Conservation (phyloP, 208 protist species). For the Trypanosoma congolense region DNA sequence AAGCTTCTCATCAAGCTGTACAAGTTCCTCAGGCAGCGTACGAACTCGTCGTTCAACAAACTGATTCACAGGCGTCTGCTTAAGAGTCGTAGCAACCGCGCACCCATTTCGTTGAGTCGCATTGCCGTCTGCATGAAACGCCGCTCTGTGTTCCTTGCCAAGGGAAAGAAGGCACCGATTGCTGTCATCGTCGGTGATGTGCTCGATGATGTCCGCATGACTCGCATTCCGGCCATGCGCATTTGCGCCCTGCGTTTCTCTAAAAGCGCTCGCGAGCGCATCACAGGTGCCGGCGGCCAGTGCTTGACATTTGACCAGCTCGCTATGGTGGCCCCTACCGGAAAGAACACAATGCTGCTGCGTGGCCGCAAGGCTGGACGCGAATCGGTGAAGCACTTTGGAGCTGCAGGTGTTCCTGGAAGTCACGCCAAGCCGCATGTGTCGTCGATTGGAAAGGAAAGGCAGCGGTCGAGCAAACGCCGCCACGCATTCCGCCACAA, state of each 20-base stretch:
- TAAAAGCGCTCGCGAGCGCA: constrained; percentile 96
- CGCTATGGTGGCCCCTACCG: constrained; percentile 94
- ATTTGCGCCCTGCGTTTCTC: constrained; percentile 99
- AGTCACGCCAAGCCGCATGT: constrained; percentile 88
- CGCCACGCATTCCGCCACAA: constrained; percentile 24
- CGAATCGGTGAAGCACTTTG: constrained; percentile 98
- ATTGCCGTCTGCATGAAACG: constrained; percentile 93
- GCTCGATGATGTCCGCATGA: constrained; percentile 98
- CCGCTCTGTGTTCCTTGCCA: constrained; percentile 74
- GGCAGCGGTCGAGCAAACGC: constrained; percentile 73
- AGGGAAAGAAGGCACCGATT: constrained; percentile 89
- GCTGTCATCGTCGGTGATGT: constrained; percentile 98
- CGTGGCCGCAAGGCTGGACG: constrained; percentile 93
- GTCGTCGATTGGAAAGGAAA: constrained; percentile 83
- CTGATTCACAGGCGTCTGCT: constrained; percentile 95
- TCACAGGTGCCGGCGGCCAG: constrained; percentile 97
- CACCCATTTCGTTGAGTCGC: constrained; percentile 94
- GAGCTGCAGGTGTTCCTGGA: constrained; percentile 94
- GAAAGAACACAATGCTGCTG: constrained; percentile 97
- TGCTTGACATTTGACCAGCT: constrained; percentile 99
- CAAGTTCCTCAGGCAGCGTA: constrained; percentile 98
- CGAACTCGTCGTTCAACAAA: constrained; percentile 98
- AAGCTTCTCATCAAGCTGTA: constrained; percentile 99
- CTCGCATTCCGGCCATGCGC: constrained; percentile 92
- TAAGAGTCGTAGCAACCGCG: constrained; percentile 95